Evolutionary conservation across 1,139 yeast species (phyloP).

Genomic region (Yamadazyma blattariae): DNA sequence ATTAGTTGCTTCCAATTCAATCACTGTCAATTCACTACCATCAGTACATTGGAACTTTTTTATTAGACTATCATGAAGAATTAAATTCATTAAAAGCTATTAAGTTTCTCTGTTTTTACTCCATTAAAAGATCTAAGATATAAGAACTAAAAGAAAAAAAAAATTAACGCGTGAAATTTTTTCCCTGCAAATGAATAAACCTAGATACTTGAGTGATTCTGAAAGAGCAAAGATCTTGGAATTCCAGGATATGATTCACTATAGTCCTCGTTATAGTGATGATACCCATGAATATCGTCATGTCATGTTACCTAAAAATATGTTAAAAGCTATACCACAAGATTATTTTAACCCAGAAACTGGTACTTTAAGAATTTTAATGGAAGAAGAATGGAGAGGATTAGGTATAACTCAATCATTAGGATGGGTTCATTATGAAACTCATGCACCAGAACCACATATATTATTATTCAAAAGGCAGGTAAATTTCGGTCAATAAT

Average conservation of each 20-base stretch:
- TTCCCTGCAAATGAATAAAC: constrained; percentile 30
- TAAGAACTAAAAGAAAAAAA: too few relatives aligned
- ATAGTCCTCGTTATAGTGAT: constrained; percentile 88
- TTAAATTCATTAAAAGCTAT: too few relatives aligned
- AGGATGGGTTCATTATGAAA: constrained; percentile 98
- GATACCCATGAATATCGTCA: constrained; percentile 87
- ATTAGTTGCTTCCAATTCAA: neutral
- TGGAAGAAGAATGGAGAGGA: constrained; percentile 99
- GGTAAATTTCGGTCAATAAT: constrained; percentile 33
- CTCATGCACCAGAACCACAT: constrained; percentile 98
- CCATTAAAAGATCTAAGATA: too few relatives aligned
- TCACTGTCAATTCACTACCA: neutral
- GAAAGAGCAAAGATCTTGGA: constrained; percentile 87
- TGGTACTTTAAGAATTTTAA: constrained; percentile 84
- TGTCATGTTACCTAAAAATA: constrained; percentile 93
- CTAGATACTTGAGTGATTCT: constrained; percentile 73
- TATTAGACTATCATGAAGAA: neutral
- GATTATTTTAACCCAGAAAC: constrained; percentile 95
- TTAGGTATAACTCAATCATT: constrained; percentile 95
- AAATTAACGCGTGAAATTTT: constrained; percentile 6
- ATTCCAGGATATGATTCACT: constrained; percentile 91
- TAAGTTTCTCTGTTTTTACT: too few relatives aligned
- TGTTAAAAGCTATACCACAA: constrained; percentile 93
- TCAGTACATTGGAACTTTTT: neutral
- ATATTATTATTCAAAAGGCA: constrained; percentile 83